These are phyloP conservation scores for Heliosperma pusillum DNA, from an alignment of 148 eudicot genomes.

Conservation along the genomic window DNA sequence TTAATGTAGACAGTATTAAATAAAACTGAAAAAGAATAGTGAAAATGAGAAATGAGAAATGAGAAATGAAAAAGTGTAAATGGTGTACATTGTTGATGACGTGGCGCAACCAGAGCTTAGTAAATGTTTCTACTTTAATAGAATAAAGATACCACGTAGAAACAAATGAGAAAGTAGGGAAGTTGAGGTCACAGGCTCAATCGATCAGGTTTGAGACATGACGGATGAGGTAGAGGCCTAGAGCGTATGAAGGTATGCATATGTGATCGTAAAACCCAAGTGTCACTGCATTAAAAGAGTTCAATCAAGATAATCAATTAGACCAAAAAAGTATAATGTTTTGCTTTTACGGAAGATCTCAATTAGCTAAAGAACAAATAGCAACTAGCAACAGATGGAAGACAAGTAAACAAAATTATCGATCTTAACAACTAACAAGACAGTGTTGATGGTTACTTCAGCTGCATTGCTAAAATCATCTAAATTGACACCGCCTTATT, in stretches of 20 bases:
- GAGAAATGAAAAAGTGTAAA: too few species aligned
- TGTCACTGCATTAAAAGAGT: constrained; percentile 50
- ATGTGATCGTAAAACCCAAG: constrained; percentile 89
- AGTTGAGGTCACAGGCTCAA: constrained; percentile 44
- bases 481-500: too few species aligned
- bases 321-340: neutral
- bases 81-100: too few species aligned
- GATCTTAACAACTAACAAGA: neutral
- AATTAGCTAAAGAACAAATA: neutral
- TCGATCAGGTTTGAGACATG: constrained; percentile 37
- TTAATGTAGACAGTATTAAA: too few species aligned
- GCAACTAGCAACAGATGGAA: neutral
- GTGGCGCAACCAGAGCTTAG: too few species aligned
- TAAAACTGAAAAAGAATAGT: too few species aligned
- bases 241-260: constrained; percentile 75
- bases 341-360: neutral
- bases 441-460: neutral
- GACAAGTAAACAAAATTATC: neutral
- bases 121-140: too few species aligned
- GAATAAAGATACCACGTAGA: too few species aligned
- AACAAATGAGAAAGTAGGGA: neutral
- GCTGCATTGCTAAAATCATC: neutral
- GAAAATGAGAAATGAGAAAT: too few species aligned
- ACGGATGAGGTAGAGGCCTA: constrained; percentile 49
- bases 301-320: constrained; percentile 14